These are phyloP conservation scores for Moesziomyces sp. DNA, from an alignment of 1,284 basidiomycete species.

Conservation along the genomic window DNA sequence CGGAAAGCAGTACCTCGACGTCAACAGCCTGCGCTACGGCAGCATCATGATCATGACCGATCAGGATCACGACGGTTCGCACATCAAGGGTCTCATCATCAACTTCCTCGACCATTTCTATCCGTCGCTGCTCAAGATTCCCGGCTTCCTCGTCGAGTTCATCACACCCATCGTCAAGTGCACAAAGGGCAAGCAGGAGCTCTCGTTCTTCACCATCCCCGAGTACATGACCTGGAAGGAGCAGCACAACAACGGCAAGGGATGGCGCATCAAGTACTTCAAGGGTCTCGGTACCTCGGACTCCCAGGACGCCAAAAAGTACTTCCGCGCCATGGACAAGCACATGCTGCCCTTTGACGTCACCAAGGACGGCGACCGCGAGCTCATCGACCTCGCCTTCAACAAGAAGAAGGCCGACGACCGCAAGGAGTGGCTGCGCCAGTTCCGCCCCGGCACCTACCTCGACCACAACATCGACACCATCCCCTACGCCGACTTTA, in stretches of 20 bases:
- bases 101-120: conserved; percentile 98
- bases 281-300: conserved; percentile 98
- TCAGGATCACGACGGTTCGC: conserved; percentile 99
- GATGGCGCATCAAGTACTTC: conserved; percentile 78
- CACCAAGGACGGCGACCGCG: conserved; percentile 83
- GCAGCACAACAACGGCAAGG: conserved; percentile 80
- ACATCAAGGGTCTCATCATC: conserved; percentile 98
- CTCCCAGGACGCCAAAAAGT: conserved; percentile 87
- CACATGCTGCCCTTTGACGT: conserved; percentile 93
- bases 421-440: conserved; percentile 96
- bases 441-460: conserved; percentile 96
- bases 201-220: conserved; percentile 96
- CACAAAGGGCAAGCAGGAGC: conserved; percentile 81
- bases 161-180: conserved; percentile 94
- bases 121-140: conserved; percentile 90
- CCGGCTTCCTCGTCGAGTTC: conserved; percentile 95
- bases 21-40: conserved; percentile 86
- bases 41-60: conserved; percentile 99
- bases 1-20: conserved; percentile 84
- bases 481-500: conserved; percentile 91
- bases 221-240: conserved; percentile 95
- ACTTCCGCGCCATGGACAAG: conserved; percentile 90
- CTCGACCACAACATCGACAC: conserved; percentile 88
- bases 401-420: conserved; percentile 99
- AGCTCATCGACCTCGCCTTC: conserved; percentile 96